Evolutionary conservation across 1,284 basidiomycete species (phyloP), one percentile per base, ranked within the genome.

Genomic region (Cystobasidium sp.): DNA sequence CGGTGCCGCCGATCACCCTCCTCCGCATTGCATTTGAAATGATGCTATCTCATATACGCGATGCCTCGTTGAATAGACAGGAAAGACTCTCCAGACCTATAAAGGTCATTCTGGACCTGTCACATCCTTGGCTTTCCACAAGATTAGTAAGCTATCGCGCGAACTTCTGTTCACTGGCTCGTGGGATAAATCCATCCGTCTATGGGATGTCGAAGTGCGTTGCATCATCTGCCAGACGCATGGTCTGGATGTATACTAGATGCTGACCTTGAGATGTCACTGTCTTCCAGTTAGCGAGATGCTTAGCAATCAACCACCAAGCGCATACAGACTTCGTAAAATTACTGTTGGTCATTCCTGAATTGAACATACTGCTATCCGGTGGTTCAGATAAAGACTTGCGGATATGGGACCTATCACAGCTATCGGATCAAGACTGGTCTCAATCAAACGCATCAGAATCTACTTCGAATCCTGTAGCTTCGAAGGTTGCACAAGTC

Each of bases 281-380:
- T 58, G 58, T 70, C 44, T 41, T 62, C 51, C 80, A 95, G 93
- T 89, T 88, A 0, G 91, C 88, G 78, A 82, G 83, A 18, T 76
- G 88, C 37, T 82, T 93, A n/a, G 89, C 87, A 0, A 88, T 89
- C 0, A 90, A 89, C 0, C 83, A 85, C n/a, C 47, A 78, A 46
- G 91, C 89, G 0, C 94, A 97, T 80, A 84, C 86, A 0, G 94
- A 97, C 82, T 97, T 97, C 78, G 87, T 97, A 75, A 97, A 96
- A 83, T 85, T 87, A 41, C 83, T 96, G 37, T 85, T 89, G 52
- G 87, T 91, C 39, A 83, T 94, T 16, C 88, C 90, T 0, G 83
- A 86, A 0, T 84, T 89, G 8, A 83, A 86, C 5, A 82, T 94
- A 16, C 83, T 98, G 37, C 84, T 95, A 8, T 95, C 94, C 0